Evolutionary conservation across 2,329 filamentous ascomycete species (phyloP), one percentile per base, ranked within the genome.

Genomic region (Aspergillus sp.): DNA sequence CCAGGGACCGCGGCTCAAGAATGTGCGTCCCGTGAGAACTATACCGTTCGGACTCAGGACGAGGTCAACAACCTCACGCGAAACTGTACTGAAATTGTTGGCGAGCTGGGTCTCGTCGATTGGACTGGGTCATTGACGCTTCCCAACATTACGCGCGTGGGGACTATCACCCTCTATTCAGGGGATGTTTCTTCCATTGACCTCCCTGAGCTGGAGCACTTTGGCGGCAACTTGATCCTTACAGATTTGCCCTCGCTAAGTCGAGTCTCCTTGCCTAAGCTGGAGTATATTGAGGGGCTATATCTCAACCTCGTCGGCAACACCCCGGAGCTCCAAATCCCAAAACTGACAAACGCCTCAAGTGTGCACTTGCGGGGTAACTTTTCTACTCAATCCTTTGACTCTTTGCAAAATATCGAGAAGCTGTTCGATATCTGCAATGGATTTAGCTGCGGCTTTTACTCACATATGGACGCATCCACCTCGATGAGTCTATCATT

Each of bases 351-450:
- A 2, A 54, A 54, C 19, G n/a, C 51, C 22, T 54, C 51, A 19
- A 43, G 34, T 5, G 15, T 54, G 15, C 25, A 54, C 25, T 5
- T 54, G 31, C 17, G 51, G n/a, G 51, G 51, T 9, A 54, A 54
- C 22, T 19, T 54, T 23, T 43, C 51, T 11, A 54, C 31, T n/a
- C 34, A 54, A 22, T 54, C 51, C 6, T 54, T 54, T 19, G 34
- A 54, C 19, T 43, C 51, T 1, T n/a, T 54, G 34, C 51, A 22
- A 11, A 8, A 25, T 28, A 31, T 54, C n/a, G 51, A 54, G 7
- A 54, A 54, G 51, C 41, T 43, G 11, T 9, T 54, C 38, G 51
- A 54, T 45, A 54, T 54, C 22, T 54, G 51, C 22, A 54, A 54
- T 43, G 51, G 31, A 3, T 34, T 30, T 22, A 54, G 38, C 34